Evolutionary conservation across 768 basidiomycete species (phyloP), one percentile per base, ranked within the genome.

Genomic region (Lenzites betulinus): DNA sequence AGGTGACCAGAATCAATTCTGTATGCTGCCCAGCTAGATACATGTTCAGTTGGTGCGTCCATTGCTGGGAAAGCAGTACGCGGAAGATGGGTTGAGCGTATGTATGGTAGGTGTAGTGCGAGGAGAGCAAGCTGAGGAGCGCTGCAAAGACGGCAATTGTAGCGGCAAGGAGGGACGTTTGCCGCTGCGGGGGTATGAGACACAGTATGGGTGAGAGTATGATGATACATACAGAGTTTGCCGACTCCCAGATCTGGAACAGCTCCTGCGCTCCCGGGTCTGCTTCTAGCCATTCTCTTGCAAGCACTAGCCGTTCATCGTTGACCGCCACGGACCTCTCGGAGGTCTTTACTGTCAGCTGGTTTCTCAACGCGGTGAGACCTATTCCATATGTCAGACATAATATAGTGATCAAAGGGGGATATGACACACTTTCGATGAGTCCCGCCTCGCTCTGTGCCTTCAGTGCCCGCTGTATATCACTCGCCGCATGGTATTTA

Each of bases 31-130:
- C 84, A 4, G 80, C 79, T 1, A 93, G 72, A 68, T 87, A 89
- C 4, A 83, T 77, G 59, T 85, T 87, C 41, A 93, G 67, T 18
- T 79, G 78, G 35, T 83, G 80, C 54, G 80, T 76, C 72, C 82
- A 86, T 28, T 79, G 73, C 0, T 83, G 78, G 1, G 82, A 80
- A 36, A 93, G 75, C 11, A 92, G 66, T 1, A 71, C 76, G 65
- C 85, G 87, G 51, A 90, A 73, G 35, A 93, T 82, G 0, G 88
- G 79, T 38, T 81, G 74, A 0, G 90, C 90, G 23, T 83, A 69
- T 0, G 79, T 61, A 63, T 93, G 90, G 67, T 85, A 83, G 3
- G 85, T 80, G 61, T 89, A 89, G 51, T 93, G 90, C 3, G 78
- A 75, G 3, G 89, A 85, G 15, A 90, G 74, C 0, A 94, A 73